phyloP scores from a whole-genome alignment of 1,284 basidiomycete species.

The Ceratobasidium sp. region DNA sequence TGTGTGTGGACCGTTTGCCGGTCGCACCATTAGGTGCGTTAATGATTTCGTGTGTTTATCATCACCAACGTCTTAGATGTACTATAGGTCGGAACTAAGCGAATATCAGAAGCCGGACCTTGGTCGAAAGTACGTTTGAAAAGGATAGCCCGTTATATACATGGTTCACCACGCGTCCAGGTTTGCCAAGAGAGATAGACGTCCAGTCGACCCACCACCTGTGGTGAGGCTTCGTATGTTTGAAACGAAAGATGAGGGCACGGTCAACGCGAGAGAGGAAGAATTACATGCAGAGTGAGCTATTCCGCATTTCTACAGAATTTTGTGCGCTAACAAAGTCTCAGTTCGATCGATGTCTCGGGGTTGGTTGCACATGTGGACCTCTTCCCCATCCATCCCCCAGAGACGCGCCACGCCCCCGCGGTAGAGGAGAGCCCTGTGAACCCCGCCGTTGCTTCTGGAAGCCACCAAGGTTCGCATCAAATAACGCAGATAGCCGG shows the following conservation, averaged over 20 bases:
- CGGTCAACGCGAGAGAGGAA: constrained; percentile 56
- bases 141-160: too few relatives aligned
- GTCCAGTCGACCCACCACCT: constrained; percentile 74
- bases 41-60: neutral
- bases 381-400: constrained; percentile 66
- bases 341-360: constrained; percentile 53
- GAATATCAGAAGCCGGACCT: constrained; percentile 51
- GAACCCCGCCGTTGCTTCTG: neutral
- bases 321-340: constrained; percentile 30
- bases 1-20: constrained; percentile 49
- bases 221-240: constrained; percentile 69
- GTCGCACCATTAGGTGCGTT: constrained; percentile 44
- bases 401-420: constrained; percentile 43
- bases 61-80: neutral
- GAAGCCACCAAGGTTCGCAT: neutral
- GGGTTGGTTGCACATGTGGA: constrained; percentile 73
- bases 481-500: neutral
- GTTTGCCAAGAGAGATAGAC: constrained; percentile 64
- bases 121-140: constrained; percentile 48
- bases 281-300: constrained; percentile 62
- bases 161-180: constrained; percentile 50
- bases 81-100: constrained; percentile 46
- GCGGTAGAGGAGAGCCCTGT: neutral
- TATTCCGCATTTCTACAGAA: constrained; percentile 3
- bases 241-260: constrained; percentile 61